Conservation (phyloP, 495 filamentous ascomycete species). For the Staphylotrichum longicolle region DNA sequence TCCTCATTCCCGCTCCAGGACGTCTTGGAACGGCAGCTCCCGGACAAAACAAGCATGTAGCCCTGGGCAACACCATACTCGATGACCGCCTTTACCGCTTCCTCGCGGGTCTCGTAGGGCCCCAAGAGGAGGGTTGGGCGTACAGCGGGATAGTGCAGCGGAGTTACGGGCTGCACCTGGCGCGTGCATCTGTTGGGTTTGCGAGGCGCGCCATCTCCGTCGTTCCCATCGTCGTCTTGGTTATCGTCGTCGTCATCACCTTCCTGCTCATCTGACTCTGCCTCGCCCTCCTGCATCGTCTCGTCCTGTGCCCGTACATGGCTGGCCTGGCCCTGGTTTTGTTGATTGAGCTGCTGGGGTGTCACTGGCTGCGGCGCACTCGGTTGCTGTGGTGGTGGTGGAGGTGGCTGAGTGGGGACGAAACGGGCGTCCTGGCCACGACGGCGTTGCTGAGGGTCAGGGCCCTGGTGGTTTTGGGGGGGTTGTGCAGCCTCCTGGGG, state of each 20-base stretch:
- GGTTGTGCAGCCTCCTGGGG: not conserved
- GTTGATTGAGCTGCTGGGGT: not conserved
- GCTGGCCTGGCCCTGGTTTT: not conserved
- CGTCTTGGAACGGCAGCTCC: constrained; percentile 23
- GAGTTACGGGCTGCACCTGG: constrained; percentile 20
- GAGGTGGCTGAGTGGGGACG: not conserved
- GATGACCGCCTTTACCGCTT: constrained; percentile 18
- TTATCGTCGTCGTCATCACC: not conserved
- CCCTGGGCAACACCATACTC: constrained; percentile 34
- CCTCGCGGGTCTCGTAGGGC: constrained; percentile 29
- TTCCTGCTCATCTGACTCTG: not conserved
- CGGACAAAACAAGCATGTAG: constrained; percentile 29
- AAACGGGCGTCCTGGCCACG: not conserved
- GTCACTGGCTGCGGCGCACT: too few species aligned
- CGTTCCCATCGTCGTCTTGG: not conserved
- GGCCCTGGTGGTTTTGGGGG: too few species aligned
- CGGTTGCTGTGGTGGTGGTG: not conserved
- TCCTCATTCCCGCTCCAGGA: constrained; percentile 17
- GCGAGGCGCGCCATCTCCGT: not conserved
- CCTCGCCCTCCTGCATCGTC: constrained; percentile 11
- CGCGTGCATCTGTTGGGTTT: constrained; percentile 13
- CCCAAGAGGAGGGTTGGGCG: constrained; percentile 30
- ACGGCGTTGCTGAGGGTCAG: not conserved
- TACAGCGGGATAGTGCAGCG: constrained; percentile 25
- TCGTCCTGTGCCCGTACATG: not conserved